phyloP scores from a whole-genome alignment of 768 basidiomycete species.

The Gymnopilus dilepis region DNA sequence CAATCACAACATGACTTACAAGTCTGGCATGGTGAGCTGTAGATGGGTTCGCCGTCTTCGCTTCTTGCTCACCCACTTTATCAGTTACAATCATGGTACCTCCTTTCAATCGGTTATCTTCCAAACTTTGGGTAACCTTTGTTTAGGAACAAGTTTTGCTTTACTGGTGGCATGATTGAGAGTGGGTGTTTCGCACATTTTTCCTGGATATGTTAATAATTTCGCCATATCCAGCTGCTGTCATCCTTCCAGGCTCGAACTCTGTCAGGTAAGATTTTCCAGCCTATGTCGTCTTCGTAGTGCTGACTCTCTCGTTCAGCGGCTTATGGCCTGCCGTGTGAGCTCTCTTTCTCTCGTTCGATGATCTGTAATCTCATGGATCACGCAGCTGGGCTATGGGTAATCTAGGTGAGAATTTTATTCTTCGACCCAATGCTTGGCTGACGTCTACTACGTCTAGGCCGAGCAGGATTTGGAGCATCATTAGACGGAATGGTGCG shows the following conservation, averaged over 20 bases:
- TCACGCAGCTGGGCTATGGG: conserved; percentile 47
- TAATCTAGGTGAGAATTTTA: conserved; percentile 50
- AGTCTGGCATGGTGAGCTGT: conserved; percentile 43
- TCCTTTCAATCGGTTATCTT: neutral
- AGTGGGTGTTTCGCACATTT: conserved; percentile 15
- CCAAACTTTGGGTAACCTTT: neutral
- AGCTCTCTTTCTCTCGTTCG: conserved; percentile 16
- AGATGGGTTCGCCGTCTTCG: neutral
- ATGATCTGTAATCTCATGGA: neutral
- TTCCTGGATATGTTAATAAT: no score
- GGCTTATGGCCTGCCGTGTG: conserved; percentile 49
- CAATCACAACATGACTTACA: conserved; percentile 71
- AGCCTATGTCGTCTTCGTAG: neutral
- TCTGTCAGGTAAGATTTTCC: conserved; percentile 29
- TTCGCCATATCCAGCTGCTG: conserved; percentile 27
- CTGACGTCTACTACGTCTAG: conserved; percentile 31
- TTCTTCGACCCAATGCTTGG: neutral
- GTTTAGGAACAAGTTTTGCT: conserved; percentile 61
- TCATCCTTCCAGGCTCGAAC: conserved; percentile 39
- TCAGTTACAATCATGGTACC: conserved; percentile 38
- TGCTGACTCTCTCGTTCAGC: conserved; percentile 21
- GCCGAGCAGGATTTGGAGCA: conserved; percentile 77
- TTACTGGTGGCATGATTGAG: conserved; percentile 70
- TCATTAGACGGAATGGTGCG: conserved; percentile 66
- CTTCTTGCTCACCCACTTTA: neutral